Evolutionary conservation across 202 grass and related monocot genomes (phyloP).

Genomic region (Musa balbisiana): DNA sequence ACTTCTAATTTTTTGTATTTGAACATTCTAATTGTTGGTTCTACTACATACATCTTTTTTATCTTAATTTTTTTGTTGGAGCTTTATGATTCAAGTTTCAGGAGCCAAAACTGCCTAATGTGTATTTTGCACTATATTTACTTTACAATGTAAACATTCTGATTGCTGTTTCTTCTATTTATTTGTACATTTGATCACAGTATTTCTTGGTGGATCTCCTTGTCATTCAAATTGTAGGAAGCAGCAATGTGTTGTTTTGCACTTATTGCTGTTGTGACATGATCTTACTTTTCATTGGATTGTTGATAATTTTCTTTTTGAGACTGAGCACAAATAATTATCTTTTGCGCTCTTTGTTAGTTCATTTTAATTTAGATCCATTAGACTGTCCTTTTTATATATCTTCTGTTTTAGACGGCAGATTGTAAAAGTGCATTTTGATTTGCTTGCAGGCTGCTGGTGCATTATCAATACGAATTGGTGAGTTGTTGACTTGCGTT

Average conservation of each 20-base stretch:
- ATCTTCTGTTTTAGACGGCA: constrained; percentile 23
- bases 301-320: background rate
- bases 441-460: constrained; percentile 87
- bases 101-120: background rate
- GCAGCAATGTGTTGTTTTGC: background rate
- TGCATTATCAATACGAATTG: constrained; percentile 87
- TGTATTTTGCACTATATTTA: background rate
- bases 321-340: background rate
- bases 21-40: too few species aligned
- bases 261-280: background rate
- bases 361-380: too few species aligned
- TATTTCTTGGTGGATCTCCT: background rate
- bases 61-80: background rate
- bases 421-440: constrained; percentile 16
- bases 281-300: background rate
- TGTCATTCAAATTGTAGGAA: background rate
- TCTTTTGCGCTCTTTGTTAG: too few species aligned
- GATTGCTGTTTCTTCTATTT: background rate
- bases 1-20: background rate
- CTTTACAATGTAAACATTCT: background rate
- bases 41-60: too few species aligned
- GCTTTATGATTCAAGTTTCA: background rate
- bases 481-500: constrained; percentile 35
- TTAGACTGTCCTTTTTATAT: background rate
- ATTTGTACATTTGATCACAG: background rate